These are phyloP conservation scores for Populus hybrid DNA, from an alignment of 441 rosid species.

Conservation along the genomic window DNA sequence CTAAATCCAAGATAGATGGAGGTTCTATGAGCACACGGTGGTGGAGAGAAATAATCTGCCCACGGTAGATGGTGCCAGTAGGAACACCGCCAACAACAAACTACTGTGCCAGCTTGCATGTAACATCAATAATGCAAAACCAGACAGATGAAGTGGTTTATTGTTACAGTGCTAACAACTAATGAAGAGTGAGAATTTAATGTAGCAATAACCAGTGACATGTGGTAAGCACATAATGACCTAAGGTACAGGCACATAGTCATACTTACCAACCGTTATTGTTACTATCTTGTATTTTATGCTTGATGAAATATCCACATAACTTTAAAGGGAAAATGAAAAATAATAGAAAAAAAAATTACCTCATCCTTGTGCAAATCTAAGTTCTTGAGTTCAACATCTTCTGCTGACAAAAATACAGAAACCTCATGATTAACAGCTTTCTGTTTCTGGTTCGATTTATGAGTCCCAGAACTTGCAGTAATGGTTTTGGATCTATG, in stretches of 20 bases:
- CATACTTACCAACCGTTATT: background rate
- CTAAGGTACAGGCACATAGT: constrained; percentile 4
- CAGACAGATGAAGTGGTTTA: background rate
- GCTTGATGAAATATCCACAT: background rate
- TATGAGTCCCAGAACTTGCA: constrained; percentile 36
- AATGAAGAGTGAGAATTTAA: background rate
- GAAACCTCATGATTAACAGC: constrained; percentile 36
- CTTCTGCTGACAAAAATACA: constrained; percentile 40
- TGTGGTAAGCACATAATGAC: background rate
- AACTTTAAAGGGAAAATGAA: background rate
- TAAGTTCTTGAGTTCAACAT: constrained; percentile 32
- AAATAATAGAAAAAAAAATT: constrained; percentile 18
- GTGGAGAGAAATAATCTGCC: background rate
- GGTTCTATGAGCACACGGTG: background rate
- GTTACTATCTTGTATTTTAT: background rate
- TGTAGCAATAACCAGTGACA: background rate
- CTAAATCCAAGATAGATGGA: background rate
- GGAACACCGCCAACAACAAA: background rate
- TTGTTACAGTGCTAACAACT: background rate
- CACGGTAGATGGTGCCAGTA: background rate
- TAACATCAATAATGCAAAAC: background rate
- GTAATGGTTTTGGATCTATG: constrained; percentile 36
- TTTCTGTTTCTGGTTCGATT: constrained; percentile 47
- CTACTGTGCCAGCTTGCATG: background rate
- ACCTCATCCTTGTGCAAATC: constrained; percentile 62